Evolutionary conservation across 1,284 basidiomycete species (phyloP).

Genomic region (Pterulicium gracile): DNA sequence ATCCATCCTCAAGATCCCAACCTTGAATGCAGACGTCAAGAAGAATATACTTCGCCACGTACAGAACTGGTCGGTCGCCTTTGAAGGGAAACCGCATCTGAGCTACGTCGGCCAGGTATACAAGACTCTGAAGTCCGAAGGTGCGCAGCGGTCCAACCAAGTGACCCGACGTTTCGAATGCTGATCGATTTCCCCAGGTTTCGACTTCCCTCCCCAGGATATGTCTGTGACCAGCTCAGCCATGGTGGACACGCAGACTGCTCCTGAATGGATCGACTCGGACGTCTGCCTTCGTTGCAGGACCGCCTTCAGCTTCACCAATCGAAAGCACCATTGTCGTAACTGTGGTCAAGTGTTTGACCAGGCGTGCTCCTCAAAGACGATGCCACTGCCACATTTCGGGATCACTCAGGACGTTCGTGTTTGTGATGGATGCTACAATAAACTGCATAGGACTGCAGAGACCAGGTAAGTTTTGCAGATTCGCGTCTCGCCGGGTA

Average conservation of each 20-base stretch:
- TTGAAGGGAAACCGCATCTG: conserved; percentile 73
- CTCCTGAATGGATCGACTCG: conserved; percentile 95
- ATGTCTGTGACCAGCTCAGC: conserved; percentile 56
- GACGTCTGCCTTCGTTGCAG: conserved; percentile 93
- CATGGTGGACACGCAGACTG: conserved; percentile 81
- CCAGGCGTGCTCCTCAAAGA: conserved; percentile 85
- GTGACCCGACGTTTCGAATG: conserved; percentile 3
- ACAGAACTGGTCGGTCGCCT: conserved; percentile 90
- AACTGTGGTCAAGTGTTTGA: conserved; percentile 98
- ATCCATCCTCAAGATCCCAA: conserved; percentile 67
- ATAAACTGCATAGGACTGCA: conserved; percentile 56
- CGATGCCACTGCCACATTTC: conserved; percentile 82
- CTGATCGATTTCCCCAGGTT: conserved; percentile 34
- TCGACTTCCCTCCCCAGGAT: conserved; percentile 77
- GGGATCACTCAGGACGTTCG: conserved; percentile 91
- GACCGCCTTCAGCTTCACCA: conserved; percentile 88
- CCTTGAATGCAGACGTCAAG: conserved; percentile 77
- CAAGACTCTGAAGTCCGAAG: conserved; percentile 65
- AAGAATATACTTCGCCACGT: conserved; percentile 69
- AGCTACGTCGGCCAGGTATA: conserved; percentile 74
- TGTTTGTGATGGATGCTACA: conserved; percentile 87
- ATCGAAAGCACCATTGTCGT: conserved; percentile 96
- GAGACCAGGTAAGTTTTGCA: conserved; percentile 33
- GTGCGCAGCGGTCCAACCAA: conserved; percentile 25
- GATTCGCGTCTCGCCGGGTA: too few species aligned